Conservation (phyloP, 768 basidiomycete genomes). For the Lactarius deliciosus region DNA sequence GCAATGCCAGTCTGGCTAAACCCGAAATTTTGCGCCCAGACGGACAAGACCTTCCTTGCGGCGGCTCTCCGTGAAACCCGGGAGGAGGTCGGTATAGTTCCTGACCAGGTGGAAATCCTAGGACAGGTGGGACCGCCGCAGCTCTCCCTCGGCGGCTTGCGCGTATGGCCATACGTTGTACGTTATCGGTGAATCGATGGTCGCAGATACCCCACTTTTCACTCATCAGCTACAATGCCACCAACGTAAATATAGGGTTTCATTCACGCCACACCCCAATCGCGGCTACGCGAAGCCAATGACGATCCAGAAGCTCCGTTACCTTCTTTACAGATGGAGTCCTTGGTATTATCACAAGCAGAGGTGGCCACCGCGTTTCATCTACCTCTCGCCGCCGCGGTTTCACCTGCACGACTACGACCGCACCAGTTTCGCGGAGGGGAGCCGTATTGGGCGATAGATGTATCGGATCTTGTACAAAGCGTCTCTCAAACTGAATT, state of each 20-base stretch:
- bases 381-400: constrained; percentile 56
- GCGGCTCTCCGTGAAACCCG: constrained; percentile 70
- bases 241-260: constrained; percentile 33
- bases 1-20: constrained; percentile 21
- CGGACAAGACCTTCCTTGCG: constrained; percentile 50
- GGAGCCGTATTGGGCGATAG: constrained; percentile 63
- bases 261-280: constrained; percentile 30
- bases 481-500: constrained; percentile 32
- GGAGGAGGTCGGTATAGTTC: constrained; percentile 68
- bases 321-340: constrained; percentile 56
- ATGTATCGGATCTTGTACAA: constrained; percentile 58
- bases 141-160: constrained; percentile 53
- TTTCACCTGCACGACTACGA: constrained; percentile 49
- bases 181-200: constrained; percentile 35
- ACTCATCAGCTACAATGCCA: constrained; percentile 3
- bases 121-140: constrained; percentile 66
- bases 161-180: constrained; percentile 79
- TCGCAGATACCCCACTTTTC: constrained; percentile 24
- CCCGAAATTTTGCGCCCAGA: constrained; percentile 36
- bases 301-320: constrained; percentile 43
- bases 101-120: constrained; percentile 61
- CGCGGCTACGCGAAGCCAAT: constrained; percentile 26
- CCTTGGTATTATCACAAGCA: constrained; percentile 50
- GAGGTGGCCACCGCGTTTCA: constrained; percentile 76
- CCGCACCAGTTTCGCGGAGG: constrained; percentile 54